Evolutionary conservation across 2,329 filamentous ascomycete genomes (phyloP).

Genomic region (Diaporthe ampelina): DNA sequence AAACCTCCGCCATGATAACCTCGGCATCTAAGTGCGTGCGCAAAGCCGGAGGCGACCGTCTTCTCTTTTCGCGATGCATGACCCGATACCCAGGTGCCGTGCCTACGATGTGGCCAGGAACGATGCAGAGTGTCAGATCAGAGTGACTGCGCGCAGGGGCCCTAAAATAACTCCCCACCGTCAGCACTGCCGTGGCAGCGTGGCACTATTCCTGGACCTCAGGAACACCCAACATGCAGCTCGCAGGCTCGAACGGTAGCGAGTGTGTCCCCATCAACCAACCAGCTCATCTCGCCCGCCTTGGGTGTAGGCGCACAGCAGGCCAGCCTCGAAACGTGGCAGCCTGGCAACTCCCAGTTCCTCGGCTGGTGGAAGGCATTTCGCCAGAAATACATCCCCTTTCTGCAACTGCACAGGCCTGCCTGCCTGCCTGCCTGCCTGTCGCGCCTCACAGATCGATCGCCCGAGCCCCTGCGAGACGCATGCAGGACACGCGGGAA

Average conservation of each 20-base stretch:
- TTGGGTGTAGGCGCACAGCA: conserved; percentile 8
- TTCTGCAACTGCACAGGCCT: conserved; percentile 12
- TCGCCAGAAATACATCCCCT: neutral
- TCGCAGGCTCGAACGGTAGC: conserved; percentile 17
- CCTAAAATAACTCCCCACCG: conserved; percentile 25
- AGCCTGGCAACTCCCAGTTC: conserved; percentile 16
- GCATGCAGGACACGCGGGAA: conserved; percentile 25
- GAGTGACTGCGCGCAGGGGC: neutral
- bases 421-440: neutral
- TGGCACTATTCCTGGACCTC: conserved; percentile 27
- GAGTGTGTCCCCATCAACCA: neutral
- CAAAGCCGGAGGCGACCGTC: neutral
- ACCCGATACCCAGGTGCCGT: neutral
- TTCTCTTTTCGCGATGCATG: neutral
- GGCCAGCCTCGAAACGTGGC: conserved; percentile 29
- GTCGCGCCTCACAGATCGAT: conserved; percentile 2
- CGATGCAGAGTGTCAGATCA: conserved; percentile 3
- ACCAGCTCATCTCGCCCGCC: conserved; percentile 2
- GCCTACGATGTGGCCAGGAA: neutral
- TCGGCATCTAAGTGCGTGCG: neutral
- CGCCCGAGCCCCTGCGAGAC: conserved; percentile 16
- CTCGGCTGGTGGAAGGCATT: neutral
- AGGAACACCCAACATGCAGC: conserved; percentile 20
- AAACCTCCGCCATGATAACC: neutral
- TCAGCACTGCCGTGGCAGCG: conserved; percentile 25